Percentiles rank a stretch among this genome's conserved stretches.
Conservation (phyloP, 1,139 yeast species). For the Debaryomyces fabryi region DNA sequence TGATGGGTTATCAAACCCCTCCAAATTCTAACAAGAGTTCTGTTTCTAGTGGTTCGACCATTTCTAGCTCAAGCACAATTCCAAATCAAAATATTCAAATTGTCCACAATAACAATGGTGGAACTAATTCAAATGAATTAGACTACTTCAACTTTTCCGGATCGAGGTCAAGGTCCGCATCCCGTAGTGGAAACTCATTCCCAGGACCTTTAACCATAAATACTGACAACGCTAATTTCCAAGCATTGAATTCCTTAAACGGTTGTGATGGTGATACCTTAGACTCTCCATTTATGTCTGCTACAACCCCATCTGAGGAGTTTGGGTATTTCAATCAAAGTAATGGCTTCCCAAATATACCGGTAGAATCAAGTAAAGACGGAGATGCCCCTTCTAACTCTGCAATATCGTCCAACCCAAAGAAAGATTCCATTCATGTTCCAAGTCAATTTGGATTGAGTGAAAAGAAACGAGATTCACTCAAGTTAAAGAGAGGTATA, state of each 20-base stretch:
- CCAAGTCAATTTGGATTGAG: constrained; percentile 40
- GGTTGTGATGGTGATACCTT: constrained; percentile 26
- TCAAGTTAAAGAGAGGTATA: constrained; percentile 51
- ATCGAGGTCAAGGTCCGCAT: constrained; percentile 30
- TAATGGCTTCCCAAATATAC: constrained; percentile 6
- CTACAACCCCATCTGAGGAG: constrained; percentile 45
- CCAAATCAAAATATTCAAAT: constrained; percentile 18
- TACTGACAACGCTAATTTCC: constrained; percentile 38
- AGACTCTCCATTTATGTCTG: constrained; percentile 50
- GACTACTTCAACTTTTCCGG: constrained; percentile 31
- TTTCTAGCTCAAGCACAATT: constrained; percentile 18
- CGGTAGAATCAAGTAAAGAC: constrained; percentile 6
- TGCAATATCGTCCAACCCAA: constrained; percentile 12
- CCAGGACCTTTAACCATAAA: constrained; percentile 45
- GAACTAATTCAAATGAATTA: constrained; percentile 17
- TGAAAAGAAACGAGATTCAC: constrained; percentile 51
- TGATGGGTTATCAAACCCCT: constrained; percentile 50
- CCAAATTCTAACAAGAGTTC: constrained; percentile 44
- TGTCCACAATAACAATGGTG: constrained; percentile 20
- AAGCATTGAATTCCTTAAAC: constrained; percentile 31
- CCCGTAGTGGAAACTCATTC: constrained; percentile 28
- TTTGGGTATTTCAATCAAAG: constrained; percentile 25
- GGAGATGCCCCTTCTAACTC: constrained; percentile 12
- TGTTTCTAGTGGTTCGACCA: constrained; percentile 22
- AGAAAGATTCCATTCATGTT: constrained; percentile 25